A percentile compares a stretch with the other conserved stretches of the same genome.
phyloP scores from a whole-genome alignment of 768 basidiomycete species.

The Clitopilus hobsonii region DNA sequence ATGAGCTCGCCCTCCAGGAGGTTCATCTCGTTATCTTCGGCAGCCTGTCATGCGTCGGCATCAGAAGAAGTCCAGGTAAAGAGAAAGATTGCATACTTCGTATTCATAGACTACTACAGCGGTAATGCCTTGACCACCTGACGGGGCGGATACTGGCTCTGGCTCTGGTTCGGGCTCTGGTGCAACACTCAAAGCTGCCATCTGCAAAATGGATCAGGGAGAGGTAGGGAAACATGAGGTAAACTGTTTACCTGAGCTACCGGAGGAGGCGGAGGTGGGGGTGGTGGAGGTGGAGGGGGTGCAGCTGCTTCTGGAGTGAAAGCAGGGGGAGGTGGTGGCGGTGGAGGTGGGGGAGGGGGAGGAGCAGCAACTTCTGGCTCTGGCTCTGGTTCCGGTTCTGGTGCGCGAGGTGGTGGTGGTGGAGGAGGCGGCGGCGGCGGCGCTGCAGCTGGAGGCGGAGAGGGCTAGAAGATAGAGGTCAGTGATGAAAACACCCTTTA shows the following conservation, averaged over 20 bases:
- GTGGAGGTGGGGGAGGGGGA: slow-evolving; percentile 38
- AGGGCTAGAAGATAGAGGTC: slow-evolving; percentile 11
- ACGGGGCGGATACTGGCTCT: slow-evolving; percentile 6
- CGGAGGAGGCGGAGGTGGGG: slow-evolving; percentile 44
- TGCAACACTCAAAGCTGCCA: slow-evolving; percentile 28
- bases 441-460: slow-evolving; percentile 31
- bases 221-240: neutral
- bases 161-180: slow-evolving; percentile 31
- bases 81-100: too few relatives aligned
- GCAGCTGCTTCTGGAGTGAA: slow-evolving; percentile 19
- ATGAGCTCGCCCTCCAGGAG: slow-evolving; percentile 80
- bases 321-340: slow-evolving; percentile 49
- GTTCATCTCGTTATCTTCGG: slow-evolving; percentile 83
- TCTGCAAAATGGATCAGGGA: slow-evolving; percentile 12
- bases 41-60: too few relatives aligned
- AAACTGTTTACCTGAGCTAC: slow-evolving; percentile 25
- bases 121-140: slow-evolving; percentile 43
- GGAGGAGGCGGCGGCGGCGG: slow-evolving; percentile 38
- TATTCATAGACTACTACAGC: slow-evolving; percentile 83
- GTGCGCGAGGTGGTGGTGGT: slow-evolving; percentile 21
- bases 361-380: slow-evolving; percentile 7
- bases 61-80: too few relatives aligned
- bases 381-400: slow-evolving; percentile 21
- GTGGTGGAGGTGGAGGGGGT: slow-evolving; percentile 47
- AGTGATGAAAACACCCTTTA: neutral